Evolutionary conservation across 2,329 filamentous ascomycete species (phyloP), one percentile per base, ranked within the genome.

Genomic region (Pyrenophora teres): DNA sequence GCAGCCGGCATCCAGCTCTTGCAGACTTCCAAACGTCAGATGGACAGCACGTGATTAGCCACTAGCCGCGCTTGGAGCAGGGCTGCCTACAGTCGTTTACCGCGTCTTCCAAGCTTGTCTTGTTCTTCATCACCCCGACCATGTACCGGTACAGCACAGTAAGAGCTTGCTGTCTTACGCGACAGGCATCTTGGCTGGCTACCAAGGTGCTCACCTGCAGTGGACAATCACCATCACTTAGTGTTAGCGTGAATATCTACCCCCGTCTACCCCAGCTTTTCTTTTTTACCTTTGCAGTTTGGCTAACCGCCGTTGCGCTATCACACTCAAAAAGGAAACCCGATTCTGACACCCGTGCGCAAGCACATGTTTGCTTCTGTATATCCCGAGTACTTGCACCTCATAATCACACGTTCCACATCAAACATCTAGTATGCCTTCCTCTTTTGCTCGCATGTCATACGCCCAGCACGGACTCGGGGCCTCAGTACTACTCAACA

Each of bases 261-360:
- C 27, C 27, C 36, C 21, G 48, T 32, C 33, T 43, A 45, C 49
- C 49, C 49, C 49, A 51, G 49, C 43, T 51, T 51, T 30, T 35
- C 7, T 23, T 25, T 25, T 25, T 25, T 9, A 31, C 18, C 30
- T 32, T 41, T 37, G 48, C 48, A 15, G 15, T 15, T 15, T 15
- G 15, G 15, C 42, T 40, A 51, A 43, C 23, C 37, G 32, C 38
- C 49, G 43, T 51, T 51, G 38, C 49, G 49, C 49, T 33, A 51
- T 40, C 15, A 21, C 45, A 30, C 25, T 33, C 41, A 47, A 45
- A 30, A 50, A 30, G 27, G 9, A 30, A 30, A 12, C 12, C 27
- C 35, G 40, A 50, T 19, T 40, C 30, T 40, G 36, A 27, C 27
- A 37, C 38, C 16, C 35, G 33, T 39, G 46, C 40, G 47, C 38